These are phyloP conservation scores for Batrachochytrium dendrobatidis DNA, from an alignment of 371 early-diverging fungal genomes.

Conservation along the genomic window DNA sequence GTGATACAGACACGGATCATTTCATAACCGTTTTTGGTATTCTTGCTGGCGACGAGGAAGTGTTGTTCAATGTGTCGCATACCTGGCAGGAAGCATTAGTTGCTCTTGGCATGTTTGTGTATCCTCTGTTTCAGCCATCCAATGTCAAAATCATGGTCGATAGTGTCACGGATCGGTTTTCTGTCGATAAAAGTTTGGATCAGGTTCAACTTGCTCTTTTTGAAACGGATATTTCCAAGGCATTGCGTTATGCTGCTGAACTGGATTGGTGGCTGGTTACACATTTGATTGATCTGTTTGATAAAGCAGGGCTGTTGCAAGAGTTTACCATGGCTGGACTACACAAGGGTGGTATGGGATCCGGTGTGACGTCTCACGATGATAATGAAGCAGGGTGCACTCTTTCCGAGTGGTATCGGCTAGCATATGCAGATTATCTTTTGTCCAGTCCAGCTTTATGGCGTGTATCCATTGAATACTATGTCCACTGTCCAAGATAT, in stretches of 20 bases:
- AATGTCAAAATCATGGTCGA: constrained; percentile 12
- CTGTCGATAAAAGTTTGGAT: neutral
- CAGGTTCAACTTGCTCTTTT: constrained; percentile 8
- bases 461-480: constrained; percentile 18
- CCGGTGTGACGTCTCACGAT: neutral
- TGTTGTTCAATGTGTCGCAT: constrained; percentile 3
- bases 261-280: constrained; percentile 26
- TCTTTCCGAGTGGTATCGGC: constrained; percentile 15
- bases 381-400: neutral
- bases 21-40: constrained; percentile 7
- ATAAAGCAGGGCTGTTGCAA: constrained; percentile 8
- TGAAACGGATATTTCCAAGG: constrained; percentile 12
- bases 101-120: constrained; percentile 11
- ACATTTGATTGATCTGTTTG: constrained; percentile 20
- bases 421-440: constrained; percentile 19
- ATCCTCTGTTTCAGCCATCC: constrained; percentile 7
- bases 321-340: constrained; percentile 5
- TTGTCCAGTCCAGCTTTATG: constrained; percentile 12
- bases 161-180: neutral
- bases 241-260: constrained; percentile 11
- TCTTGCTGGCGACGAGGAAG: constrained; percentile 11
- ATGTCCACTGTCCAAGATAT: constrained; percentile 9
- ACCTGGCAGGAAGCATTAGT: constrained; percentile 17
- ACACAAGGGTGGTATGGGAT: too few relatives aligned
- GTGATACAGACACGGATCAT: neutral